Percentiles rank a stretch among this genome's conserved stretches.
Evolutionary conservation across 169 alveolate species (phyloP).

Genomic region (Plasmodium relictum): DNA sequence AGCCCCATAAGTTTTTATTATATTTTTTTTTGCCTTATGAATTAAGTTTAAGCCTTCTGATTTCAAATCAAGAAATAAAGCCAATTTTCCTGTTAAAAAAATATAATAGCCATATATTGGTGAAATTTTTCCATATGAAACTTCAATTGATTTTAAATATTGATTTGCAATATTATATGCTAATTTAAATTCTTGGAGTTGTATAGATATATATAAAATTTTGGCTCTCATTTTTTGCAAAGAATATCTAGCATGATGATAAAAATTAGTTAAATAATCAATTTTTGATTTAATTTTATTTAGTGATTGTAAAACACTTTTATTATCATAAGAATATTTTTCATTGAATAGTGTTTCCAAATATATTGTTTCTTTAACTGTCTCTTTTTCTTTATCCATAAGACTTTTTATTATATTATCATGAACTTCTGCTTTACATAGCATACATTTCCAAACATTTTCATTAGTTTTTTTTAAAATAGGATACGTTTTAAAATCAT

Average conservation of each 20-base stretch:
- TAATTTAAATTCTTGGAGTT: slow-evolving; percentile 63
- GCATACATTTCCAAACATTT: slow-evolving; percentile 49
- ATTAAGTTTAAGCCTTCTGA: slow-evolving; percentile 44
- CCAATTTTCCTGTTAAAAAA: slow-evolving; percentile 67
- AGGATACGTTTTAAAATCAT: slow-evolving; percentile 44
- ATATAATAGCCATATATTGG: slow-evolving; percentile 71
- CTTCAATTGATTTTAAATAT: slow-evolving; percentile 64
- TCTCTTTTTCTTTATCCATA: slow-evolving; percentile 60
- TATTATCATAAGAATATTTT: slow-evolving; percentile 65
- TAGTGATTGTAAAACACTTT: slow-evolving; percentile 56
- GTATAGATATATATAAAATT: slow-evolving; percentile 65
- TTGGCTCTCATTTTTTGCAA: slow-evolving; percentile 74
- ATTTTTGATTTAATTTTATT: slow-evolving; percentile 70
- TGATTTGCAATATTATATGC: slow-evolving; percentile 70
- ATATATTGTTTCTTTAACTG: slow-evolving; percentile 36
- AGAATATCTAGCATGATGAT: slow-evolving; percentile 70
- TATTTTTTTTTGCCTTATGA: slow-evolving; percentile 68
- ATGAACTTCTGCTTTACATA: slow-evolving; percentile 56
- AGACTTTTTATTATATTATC: slow-evolving; percentile 51
- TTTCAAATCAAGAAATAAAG: slow-evolving; percentile 58
- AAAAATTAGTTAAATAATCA: slow-evolving; percentile 42
- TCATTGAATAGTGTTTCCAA: slow-evolving; percentile 52
- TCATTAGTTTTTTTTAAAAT: slow-evolving; percentile 50
- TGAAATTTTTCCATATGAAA: slow-evolving; percentile 58
- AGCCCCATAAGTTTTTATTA: slow-evolving; percentile 66